A percentile compares a stretch with the other conserved stretches of the same genome.
Conservation (phyloP, 176 grass and related monocot species). For the Dendrocalamus sinicus region DNA sequence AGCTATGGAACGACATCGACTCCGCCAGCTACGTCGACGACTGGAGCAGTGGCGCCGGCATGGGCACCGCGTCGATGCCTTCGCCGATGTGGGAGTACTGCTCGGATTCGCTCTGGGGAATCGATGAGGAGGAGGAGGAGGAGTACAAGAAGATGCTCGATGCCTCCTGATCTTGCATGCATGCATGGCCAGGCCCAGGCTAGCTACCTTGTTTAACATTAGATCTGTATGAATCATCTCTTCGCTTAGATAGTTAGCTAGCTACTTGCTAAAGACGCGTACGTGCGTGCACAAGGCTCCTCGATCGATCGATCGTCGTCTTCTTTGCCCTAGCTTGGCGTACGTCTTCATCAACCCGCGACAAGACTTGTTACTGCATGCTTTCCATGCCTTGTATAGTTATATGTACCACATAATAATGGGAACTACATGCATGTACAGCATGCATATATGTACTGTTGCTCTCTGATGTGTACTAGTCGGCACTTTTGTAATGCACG, state of each 20-base stretch:
- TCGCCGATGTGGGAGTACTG: conserved; percentile 59
- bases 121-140: conserved; percentile 48
- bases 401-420: background rate
- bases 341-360: no score
- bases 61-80: conserved; percentile 23
- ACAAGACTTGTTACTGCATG: no score
- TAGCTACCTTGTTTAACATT: no score
- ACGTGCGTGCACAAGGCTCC: background rate
- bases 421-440: no score
- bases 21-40: conserved; percentile 20
- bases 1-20: conserved; percentile 47
- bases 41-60: conserved; percentile 28
- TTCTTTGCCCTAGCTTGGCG: background rate
- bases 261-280: background rate
- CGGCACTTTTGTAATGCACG: background rate
- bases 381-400: background rate
- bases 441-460: background rate
- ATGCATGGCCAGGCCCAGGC: no score
- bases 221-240: no score
- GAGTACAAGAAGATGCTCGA: conserved; percentile 52
- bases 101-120: conserved; percentile 62
- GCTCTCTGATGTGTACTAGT: background rate
- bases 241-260: background rate
- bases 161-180: conserved; percentile 28
- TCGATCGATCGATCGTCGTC: background rate